phyloP scores from a whole-genome alignment of 2,329 filamentous ascomycete species.

The Ophiostoma sp. region DNA sequence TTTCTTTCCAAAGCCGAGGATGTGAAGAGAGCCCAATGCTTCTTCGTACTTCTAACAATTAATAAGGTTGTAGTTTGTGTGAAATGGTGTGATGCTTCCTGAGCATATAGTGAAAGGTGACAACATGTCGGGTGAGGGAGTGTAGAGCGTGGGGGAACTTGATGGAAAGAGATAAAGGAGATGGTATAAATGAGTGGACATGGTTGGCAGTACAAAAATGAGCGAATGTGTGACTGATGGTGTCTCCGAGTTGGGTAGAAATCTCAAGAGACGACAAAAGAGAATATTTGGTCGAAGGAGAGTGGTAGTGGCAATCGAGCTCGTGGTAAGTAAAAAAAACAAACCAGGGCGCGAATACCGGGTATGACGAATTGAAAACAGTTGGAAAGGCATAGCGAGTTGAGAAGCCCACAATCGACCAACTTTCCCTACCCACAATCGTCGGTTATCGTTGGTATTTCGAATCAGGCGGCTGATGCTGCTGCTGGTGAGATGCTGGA shows the following conservation, averaged over 20 bases:
- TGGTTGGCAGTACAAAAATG: neutral
- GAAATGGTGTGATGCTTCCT: constrained; percentile 20
- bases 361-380: no score
- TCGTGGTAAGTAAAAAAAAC: neutral
- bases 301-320: neutral
- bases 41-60: neutral
- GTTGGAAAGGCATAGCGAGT: no score
- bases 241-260: neutral
- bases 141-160: neutral
- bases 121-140: neutral
- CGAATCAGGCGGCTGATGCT: constrained; percentile 68
- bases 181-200: neutral
- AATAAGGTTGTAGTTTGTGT: constrained; percentile 11
- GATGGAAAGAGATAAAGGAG: neutral
- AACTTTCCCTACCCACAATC: neutral
- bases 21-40: neutral
- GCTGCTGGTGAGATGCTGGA: constrained; percentile 35
- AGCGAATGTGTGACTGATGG: neutral
- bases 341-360: no score
- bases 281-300: neutral
- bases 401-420: no score
- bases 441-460: constrained; percentile 73
- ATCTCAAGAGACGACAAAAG: neutral
- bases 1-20: neutral
- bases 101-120: constrained; percentile 13